Percentiles rank a stretch among this genome's conserved stretches.
Conservation (phyloP, 306 rosid species). For the Quercus parvula region DNA sequence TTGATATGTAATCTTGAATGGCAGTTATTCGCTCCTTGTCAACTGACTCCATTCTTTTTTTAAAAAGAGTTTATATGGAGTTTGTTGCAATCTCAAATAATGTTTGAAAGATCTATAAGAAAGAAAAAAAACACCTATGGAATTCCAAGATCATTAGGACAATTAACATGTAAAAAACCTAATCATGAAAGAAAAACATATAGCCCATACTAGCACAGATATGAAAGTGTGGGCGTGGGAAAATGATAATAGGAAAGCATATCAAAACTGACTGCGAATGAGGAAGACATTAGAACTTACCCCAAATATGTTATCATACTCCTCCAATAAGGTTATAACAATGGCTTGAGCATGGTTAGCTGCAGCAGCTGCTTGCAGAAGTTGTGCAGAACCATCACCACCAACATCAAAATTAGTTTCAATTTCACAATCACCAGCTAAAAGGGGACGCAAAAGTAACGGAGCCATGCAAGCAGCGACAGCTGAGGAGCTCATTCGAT, state of each 20-base stretch:
- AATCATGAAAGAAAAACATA: slow-evolving; percentile 1
- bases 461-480: slow-evolving; percentile 99
- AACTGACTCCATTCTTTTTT: neutral
- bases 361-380: slow-evolving; percentile 96
- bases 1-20: neutral
- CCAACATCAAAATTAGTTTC: slow-evolving; percentile 85
- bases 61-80: neutral
- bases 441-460: slow-evolving; percentile 88
- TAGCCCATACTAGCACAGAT: slow-evolving; percentile 1
- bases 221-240: neutral
- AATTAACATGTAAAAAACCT: slow-evolving; percentile 1
- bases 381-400: slow-evolving; percentile 85
- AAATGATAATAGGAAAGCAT: slow-evolving; percentile 15
- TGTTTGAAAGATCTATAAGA: slow-evolving; percentile 9
- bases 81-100: neutral
- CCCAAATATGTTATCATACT: slow-evolving; percentile 75
- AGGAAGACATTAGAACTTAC: slow-evolving; percentile 31
- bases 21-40: neutral
- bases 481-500: slow-evolving; percentile 93
- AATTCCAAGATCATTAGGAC: neutral
- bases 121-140: slow-evolving; percentile 1
- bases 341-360: slow-evolving; percentile 98
- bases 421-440: slow-evolving; percentile 90
- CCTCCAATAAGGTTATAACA: slow-evolving; percentile 83
- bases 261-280: slow-evolving; percentile 4